phyloP scores from a whole-genome alignment of 805 yeast species.

The Helenozyma rhizophorensis region DNA sequence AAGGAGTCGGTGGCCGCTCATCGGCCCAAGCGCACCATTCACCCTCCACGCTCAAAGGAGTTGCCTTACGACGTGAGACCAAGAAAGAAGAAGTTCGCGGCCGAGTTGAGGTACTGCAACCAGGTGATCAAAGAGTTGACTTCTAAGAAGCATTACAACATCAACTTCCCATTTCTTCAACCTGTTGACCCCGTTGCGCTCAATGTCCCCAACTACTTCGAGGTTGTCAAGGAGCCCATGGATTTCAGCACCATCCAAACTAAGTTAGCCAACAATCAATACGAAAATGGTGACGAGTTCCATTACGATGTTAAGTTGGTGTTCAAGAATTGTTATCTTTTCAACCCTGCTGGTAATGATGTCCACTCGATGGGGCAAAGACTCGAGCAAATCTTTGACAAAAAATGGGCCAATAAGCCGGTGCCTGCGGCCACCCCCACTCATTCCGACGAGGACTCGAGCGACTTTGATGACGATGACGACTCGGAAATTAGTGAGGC shows the following conservation, averaged over 20 bases:
- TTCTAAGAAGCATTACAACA: conserved; percentile 77
- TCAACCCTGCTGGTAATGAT: conserved; percentile 96
- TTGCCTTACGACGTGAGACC: conserved; percentile 89
- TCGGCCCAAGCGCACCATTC: conserved; percentile 92
- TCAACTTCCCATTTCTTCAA: conserved; percentile 83
- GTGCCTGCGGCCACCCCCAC: conserved; percentile 63
- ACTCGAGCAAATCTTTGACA: conserved; percentile 79
- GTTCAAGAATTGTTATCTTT: conserved; percentile 82
- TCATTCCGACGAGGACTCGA: conserved; percentile 42
- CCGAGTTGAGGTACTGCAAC: conserved; percentile 83
- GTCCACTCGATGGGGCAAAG: conserved; percentile 95
- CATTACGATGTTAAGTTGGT: conserved; percentile 78
- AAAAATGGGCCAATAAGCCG: conserved; percentile 76
- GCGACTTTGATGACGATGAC: conserved; percentile 49
- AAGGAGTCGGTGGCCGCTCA: conserved; percentile 74
- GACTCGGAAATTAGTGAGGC: conserved; percentile 54
- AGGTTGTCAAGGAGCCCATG: conserved; percentile 89
- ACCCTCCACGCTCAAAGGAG: conserved; percentile 94
- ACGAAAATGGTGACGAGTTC: conserved; percentile 84
- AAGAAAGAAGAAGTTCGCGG: conserved; percentile 83
- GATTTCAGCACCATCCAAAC: conserved; percentile 82
- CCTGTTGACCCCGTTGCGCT: conserved; percentile 96
- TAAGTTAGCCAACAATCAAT: conserved; percentile 80
- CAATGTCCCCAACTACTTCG: conserved; percentile 86
- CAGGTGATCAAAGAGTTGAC: conserved; percentile 76